Evolutionary conservation across 768 basidiomycete genomes (phyloP).

Genomic region (Agaricus subrufescens): DNA sequence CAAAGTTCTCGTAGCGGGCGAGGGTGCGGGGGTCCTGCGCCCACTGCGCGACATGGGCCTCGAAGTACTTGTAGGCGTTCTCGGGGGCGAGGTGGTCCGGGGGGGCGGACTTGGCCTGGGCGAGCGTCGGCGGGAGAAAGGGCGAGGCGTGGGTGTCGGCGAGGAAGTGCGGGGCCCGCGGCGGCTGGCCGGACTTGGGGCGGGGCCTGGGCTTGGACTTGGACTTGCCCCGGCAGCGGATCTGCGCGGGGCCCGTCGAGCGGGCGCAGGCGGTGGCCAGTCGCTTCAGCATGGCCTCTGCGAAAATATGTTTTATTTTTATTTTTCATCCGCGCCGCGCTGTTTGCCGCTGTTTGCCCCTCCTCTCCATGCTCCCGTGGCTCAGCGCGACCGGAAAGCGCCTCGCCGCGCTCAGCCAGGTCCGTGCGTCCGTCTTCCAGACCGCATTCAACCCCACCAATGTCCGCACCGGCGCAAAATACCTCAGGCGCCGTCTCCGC

Average conservation of each 20-base stretch:
- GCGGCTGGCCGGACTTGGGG: not conserved
- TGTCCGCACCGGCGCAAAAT: conserved; percentile 86
- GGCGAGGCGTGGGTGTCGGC: not conserved
- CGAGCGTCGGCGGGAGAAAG: not conserved
- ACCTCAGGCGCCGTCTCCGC: conserved; percentile 74
- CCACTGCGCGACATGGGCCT: not conserved
- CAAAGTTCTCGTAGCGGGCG: not conserved
- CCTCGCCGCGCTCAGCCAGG: conserved; percentile 53
- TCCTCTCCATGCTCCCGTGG: not conserved
- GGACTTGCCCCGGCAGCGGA: not conserved
- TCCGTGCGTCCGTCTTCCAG: conserved; percentile 76
- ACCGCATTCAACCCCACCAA: conserved; percentile 84
- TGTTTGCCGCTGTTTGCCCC: not conserved
- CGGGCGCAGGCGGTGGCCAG: not conserved
- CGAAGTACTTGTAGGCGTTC: not conserved
- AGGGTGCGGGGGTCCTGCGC: not conserved
- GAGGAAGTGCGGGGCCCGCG: not conserved
- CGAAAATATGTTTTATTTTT: no score
- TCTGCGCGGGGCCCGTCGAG: not conserved
- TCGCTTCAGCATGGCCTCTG: not conserved
- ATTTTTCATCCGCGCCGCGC: not conserved
- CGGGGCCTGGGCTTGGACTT: not conserved
- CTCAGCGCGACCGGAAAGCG: conserved; percentile 22
- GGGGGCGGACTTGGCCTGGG: not conserved
- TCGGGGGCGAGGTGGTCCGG: not conserved